Evolutionary conservation across 2,329 filamentous ascomycete genomes (phyloP), one percentile per base, ranked within the genome.

Genomic region (Phialophora tarda): DNA sequence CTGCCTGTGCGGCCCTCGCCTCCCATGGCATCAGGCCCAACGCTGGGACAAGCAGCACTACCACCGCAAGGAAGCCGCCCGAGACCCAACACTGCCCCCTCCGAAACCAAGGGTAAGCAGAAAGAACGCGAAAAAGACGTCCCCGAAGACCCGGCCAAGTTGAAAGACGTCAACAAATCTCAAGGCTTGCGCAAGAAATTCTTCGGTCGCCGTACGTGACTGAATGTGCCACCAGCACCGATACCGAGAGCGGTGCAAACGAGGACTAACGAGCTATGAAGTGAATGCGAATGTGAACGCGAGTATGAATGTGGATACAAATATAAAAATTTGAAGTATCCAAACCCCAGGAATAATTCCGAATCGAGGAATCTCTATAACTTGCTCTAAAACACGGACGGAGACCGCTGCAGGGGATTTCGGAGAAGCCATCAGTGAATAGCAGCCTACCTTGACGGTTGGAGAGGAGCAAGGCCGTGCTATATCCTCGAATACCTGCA

Each of bases 111-210:
- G 28, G 66, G 62, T 12, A 68, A 65, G 62, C 66, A 63, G 38
- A 66, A 68, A 34, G 60, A 68, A 28, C 64, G 59, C 61, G 62
- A 64, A 28, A 64, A 68, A 41, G 59, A 67, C 23, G 55, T 59
- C 24, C 63, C 65, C 17, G 65, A 62, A 28, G 68, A 70, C 14
- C 68, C 68, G 12, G 58, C 62, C 11, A 70, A 63, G 32, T 23
- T 64, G 12, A 70, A 67, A 44, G 66, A 70, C 24, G 54, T 47
- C 3, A 56, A 34, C 26, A 71, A 64, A 61, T 48, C 59, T 5
- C 63, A 63, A 34, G 62, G 69, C 6, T 63, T 71, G 51, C 57
- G 65, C 26, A 62, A 61, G 41, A 71, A 70, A 48, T 70, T 71
- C 55, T 71, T 71, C 59, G 69, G 69, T 2, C 66, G 60, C 53